Base-by-base conservation (phyloP, 2,329 filamentous ascomycete genomes). In the Aspergillus amoenus region DNA sequence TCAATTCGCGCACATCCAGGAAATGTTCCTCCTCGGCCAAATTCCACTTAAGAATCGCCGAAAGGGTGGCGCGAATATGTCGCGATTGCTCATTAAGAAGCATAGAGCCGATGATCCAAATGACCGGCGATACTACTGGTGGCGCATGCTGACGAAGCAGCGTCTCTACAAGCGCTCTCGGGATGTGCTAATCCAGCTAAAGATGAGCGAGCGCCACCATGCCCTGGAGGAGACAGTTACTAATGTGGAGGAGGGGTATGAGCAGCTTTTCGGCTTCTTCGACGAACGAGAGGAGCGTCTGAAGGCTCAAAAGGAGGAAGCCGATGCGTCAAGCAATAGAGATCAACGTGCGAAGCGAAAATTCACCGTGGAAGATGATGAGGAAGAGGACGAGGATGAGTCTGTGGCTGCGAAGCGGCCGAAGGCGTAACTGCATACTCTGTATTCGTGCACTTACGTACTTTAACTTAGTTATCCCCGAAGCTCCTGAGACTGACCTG, bases 81-180 rank as follows among this genome's bases (percentile, higher is more conserved):
- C 84, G 69, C 73, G 81, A 71, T 59, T 84, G 66, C 66, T 76
- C 37, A 77, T 78, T 52, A 78, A 78, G 59, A 78, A 78, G 54
- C 71, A 71, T 27, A 73, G 73, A 22, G 69, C 80, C 1, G 75
- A 77, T 3, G 79, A 86, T 58, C 77, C 79, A 43, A 76, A 83
- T 60, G 85, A 88, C 64, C 74, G 82, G 12, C 76, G 78, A 32
- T 88, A 86, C 71, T 88, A 85, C 70, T 86, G 86, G 75, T 88
- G 85, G 85, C 79, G 85, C 5, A 73, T 87, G 63, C 79, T 86
- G 30, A 78, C 84, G 37, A 88, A 88, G 69, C 82, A 87, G 62
- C 78, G 85, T 17, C 78, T 88, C 15, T 86, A 82, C 70, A 80
- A 82, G 61, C 82, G 83, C 62, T 85, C 86, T 58, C 78, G 78